These are phyloP conservation scores for Carpinus fangiana DNA, from an alignment of 306 rosid species.

Conservation along the genomic window DNA sequence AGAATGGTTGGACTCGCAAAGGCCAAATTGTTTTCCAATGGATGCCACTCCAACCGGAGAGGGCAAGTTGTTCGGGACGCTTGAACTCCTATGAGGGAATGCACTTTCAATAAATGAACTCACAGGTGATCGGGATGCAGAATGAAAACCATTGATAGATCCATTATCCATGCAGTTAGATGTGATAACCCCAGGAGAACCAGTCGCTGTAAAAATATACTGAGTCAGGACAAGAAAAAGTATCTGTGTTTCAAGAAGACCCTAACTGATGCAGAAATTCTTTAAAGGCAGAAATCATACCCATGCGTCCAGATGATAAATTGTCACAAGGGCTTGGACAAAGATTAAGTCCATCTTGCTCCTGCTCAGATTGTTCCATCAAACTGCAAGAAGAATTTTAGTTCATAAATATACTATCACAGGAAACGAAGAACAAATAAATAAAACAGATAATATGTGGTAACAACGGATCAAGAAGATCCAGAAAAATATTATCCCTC, in stretches of 20 bases:
- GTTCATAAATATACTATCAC: constrained; percentile 22
- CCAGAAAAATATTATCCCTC: constrained; percentile 22
- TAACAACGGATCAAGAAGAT: constrained; percentile 31
- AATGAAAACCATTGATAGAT: constrained; percentile 51
- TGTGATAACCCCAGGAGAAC: constrained; percentile 46
- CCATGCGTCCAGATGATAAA: constrained; percentile 40
- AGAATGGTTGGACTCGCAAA: constrained; percentile 40
- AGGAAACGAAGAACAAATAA: constrained; percentile 20
- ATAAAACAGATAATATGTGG: constrained; percentile 12
- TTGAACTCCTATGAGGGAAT: constrained; percentile 45
- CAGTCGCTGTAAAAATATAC: constrained; percentile 32
- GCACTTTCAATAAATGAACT: constrained; percentile 44
- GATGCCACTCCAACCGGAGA: constrained; percentile 48
- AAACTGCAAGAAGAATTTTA: constrained; percentile 50
- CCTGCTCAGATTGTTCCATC: constrained; percentile 57
- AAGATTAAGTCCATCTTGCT: constrained; percentile 50
- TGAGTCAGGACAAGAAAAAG: constrained; percentile 28
- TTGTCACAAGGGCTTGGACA: constrained; percentile 49
- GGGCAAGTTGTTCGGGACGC: constrained; percentile 43
- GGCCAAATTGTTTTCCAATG: constrained; percentile 38
- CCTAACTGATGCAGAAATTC: constrained; percentile 28
- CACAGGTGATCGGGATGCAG: constrained; percentile 39
- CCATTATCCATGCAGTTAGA: constrained; percentile 55
- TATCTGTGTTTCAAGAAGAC: constrained; percentile 18
- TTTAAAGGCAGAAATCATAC: constrained; percentile 33